Evolutionary conservation across 352 stramenopile genomes (phyloP), one percentile per base, ranked within the genome.

Genomic region (Phytopythium aichiense): DNA sequence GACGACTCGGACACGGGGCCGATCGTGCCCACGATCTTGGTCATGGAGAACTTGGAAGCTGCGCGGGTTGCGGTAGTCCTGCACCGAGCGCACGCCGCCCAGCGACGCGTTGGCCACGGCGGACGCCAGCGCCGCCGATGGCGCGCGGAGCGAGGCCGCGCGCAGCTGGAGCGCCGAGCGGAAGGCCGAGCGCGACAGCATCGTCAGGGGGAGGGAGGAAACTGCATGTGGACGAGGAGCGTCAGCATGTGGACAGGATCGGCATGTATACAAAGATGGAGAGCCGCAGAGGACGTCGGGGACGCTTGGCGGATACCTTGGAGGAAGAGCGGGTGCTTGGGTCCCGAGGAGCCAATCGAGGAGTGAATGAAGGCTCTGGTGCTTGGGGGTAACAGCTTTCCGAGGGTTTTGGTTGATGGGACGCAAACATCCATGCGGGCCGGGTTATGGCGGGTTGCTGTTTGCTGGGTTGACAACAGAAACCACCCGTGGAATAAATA

Each of bases 1-100:
- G 76, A 56, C 51, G 76, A 71, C 65, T 94, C 83, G 12, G 87
- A 94, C 53, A 87, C 80, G 22, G 95, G 95, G 15, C 95, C 95
- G 50, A 98, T 88, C 25, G 95, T 98, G 64, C 79, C 95, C 37
- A 98, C 90, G 67, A 98, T 97, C 79, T 95, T 95, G 58, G 87
- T 94, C 87, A 95, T 95, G 43, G 84, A 94, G 67, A 94, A 95
- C 70, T 91, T 89, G 59, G 83, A 76, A 76, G 48, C 80, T 86
- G 65, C 84, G 82, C 25, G 82, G 84, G 67, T 93, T 91, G 64
- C 85, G 84, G 75, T 91, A 93, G 33, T 72, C 69, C 37, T 88
- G 61, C 48, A 64, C 65, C 54, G 65, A 57, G 2, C 67, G 68
- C 42, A 40, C 51, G 23, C 16, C 23, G 31, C 38, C 28, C 22